phyloP scores from a whole-genome alignment of 352 stramenopile species.

The Globisporangium parvum region DNA sequence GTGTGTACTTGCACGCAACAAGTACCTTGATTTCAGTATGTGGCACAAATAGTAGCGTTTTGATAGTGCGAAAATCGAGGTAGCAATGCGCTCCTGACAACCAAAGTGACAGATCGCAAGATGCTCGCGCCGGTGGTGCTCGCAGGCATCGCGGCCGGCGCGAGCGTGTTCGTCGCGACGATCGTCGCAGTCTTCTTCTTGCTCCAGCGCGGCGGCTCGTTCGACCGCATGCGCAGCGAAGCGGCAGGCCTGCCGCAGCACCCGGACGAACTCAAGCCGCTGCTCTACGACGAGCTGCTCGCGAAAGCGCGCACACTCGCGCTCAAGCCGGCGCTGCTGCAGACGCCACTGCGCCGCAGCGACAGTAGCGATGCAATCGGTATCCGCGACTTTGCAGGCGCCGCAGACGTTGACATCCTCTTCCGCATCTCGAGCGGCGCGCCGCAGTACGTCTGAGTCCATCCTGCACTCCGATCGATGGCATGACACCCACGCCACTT shows the following conservation, averaged over 20 bases:
- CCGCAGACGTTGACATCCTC: conserved; percentile 24
- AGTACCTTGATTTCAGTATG: background rate
- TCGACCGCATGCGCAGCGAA: conserved; percentile 83
- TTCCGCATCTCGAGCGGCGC: conserved; percentile 47
- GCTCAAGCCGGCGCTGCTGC: conserved; percentile 31
- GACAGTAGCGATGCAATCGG: conserved; percentile 27
- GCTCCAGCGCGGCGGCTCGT: conserved; percentile 77
- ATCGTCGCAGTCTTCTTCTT: conserved; percentile 81
- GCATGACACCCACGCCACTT: background rate
- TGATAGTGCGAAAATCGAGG: no score
- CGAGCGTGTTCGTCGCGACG: conserved; percentile 78
- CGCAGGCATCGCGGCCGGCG: conserved; percentile 74
- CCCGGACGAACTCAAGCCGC: conserved; percentile 65
- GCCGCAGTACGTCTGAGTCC: conserved; percentile 18
- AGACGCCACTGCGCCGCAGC: conserved; percentile 17
- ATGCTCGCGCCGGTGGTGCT: conserved; percentile 59
- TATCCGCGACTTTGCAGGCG: conserved; percentile 38
- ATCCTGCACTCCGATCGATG: background rate
- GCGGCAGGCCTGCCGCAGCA: conserved; percentile 51
- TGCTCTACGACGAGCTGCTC: conserved; percentile 87
- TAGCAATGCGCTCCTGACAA: background rate
- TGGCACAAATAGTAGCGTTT: no score
- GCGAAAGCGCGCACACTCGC: conserved; percentile 27
- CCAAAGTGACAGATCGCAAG: background rate
- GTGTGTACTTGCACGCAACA: background rate